Percentiles rank a stretch among this genome's conserved stretches.
These are phyloP conservation scores for Yamadazyma tumulicola DNA, from an alignment of 805 yeast genomes.

Conservation along the genomic window DNA sequence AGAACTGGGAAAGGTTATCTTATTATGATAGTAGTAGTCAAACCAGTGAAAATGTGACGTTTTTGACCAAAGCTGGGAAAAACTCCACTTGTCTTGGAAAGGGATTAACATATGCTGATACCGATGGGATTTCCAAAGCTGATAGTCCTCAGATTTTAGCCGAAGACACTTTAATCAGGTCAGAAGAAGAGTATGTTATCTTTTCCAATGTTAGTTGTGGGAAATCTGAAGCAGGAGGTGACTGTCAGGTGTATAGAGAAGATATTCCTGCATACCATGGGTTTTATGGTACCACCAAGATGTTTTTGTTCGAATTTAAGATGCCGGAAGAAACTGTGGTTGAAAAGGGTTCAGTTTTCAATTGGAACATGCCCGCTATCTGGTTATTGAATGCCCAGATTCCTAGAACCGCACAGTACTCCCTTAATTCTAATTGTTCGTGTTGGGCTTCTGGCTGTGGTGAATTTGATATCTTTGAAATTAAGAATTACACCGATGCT, in stretches of 20 bases:
- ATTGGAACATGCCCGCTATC: conserved; percentile 89
- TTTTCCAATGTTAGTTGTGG: conserved; percentile 60
- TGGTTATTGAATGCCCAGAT: conserved; percentile 94
- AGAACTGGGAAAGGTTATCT: conserved; percentile 57
- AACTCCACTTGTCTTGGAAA: conserved; percentile 63
- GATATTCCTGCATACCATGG: conserved; percentile 77
- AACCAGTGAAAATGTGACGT: conserved; percentile 61
- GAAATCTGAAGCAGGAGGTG: conserved; percentile 47
- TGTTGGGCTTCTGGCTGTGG: conserved; percentile 97
- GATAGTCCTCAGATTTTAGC: conserved; percentile 45
- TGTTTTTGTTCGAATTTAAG: conserved; percentile 68
- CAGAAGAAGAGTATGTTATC: conserved; percentile 59
- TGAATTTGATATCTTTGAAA: conserved; percentile 90
- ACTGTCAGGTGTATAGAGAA: conserved; percentile 74
- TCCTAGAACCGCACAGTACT: conserved; percentile 96
- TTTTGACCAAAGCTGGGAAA: conserved; percentile 60
- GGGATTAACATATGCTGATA: conserved; percentile 60
- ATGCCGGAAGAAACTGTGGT: conserved; percentile 56
- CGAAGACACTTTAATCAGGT: conserved; percentile 45
- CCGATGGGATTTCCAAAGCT: conserved; percentile 53
- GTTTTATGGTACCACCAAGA: conserved; percentile 59
- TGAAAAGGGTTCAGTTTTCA: conserved; percentile 14
- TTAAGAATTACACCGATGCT: conserved; percentile 43
- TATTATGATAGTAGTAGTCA: conserved; percentile 51
- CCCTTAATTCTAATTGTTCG: conserved; percentile 73